These are phyloP conservation scores for Chloropicon primus DNA, from an alignment of 139 green algal genomes.

Conservation along the genomic window DNA sequence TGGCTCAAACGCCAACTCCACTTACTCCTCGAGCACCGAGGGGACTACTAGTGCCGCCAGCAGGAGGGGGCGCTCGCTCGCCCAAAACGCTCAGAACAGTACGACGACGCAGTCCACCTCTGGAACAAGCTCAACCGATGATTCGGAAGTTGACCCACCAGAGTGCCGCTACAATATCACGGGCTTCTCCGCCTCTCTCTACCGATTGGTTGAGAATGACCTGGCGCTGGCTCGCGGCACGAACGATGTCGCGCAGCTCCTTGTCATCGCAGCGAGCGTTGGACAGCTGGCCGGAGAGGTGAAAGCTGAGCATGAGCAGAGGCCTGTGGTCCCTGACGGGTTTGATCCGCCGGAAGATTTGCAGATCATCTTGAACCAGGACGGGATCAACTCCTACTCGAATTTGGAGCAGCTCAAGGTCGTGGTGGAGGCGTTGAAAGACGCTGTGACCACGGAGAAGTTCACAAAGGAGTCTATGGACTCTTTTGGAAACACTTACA, in stretches of 20 bases:
- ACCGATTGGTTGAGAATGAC: slow-evolving; percentile 2
- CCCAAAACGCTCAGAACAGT: too few relatives aligned
- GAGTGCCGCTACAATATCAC: slow-evolving; percentile 5
- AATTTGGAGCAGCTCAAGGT: not conserved
- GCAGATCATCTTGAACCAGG: slow-evolving; percentile 1
- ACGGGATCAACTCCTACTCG: not conserved
- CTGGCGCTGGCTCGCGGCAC: slow-evolving; percentile 3
- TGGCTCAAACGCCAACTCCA: too few relatives aligned
- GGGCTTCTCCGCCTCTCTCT: not conserved
- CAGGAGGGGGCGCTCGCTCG: too few relatives aligned
- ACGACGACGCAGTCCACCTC: too few relatives aligned
- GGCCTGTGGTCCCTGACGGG: not conserved
- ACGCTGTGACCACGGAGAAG: slow-evolving; percentile 1
- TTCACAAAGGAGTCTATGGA: slow-evolving; percentile 12
- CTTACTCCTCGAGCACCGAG: too few relatives aligned
- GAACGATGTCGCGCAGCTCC: slow-evolving; percentile 3
- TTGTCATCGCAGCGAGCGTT: slow-evolving; percentile 1
- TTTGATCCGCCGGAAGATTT: not conserved
- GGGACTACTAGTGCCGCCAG: too few relatives aligned
- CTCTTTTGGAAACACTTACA: slow-evolving; percentile 5
- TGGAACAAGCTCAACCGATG: not conserved
- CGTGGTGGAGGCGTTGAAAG: slow-evolving; percentile 4
- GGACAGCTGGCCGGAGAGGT: not conserved
- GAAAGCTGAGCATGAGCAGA: not conserved
- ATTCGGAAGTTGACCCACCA: not conserved